Conservation (phyloP, 768 basidiomycete genomes). For the Russula olivacea region DNA sequence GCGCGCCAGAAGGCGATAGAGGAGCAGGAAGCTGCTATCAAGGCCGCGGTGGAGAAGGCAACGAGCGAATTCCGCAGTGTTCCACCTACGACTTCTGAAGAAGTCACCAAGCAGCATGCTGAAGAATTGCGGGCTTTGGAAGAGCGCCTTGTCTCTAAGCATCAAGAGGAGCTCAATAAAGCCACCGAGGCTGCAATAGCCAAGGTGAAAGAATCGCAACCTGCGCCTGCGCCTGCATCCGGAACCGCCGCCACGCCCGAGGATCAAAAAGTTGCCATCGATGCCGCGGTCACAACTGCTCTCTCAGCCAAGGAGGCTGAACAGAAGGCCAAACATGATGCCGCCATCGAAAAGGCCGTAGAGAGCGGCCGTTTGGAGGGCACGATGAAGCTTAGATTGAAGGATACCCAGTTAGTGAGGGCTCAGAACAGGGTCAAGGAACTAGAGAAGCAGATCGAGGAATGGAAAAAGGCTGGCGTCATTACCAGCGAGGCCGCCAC, state of each 20-base stretch:
- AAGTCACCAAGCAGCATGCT: no score
- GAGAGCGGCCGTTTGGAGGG: constrained; percentile 66
- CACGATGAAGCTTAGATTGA: constrained; percentile 55
- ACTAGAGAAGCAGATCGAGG: constrained; percentile 51
- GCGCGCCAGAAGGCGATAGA: constrained; percentile 49
- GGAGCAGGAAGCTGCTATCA: constrained; percentile 42
- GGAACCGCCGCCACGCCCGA: no score
- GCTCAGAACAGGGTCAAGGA: constrained; percentile 60
- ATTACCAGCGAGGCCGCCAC: constrained; percentile 29
- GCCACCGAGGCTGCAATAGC: constrained; percentile 39
- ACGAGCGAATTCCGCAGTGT: no score
- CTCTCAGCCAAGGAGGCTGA: constrained; percentile 45
- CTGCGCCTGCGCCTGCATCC: no score
- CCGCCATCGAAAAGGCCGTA: constrained; percentile 58
- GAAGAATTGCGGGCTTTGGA: constrained; percentile 49
- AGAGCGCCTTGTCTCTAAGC: constrained; percentile 45
- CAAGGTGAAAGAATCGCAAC: constrained; percentile 28
- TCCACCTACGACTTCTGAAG: no score
- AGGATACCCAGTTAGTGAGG: constrained; percentile 62
- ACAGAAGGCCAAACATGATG: constrained; percentile 41
- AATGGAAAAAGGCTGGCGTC: no score
- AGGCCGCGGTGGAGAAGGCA: no score
- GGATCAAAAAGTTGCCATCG: constrained; percentile 44
- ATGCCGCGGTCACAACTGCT: constrained; percentile 45
- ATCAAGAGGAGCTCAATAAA: constrained; percentile 49